Evolutionary conservation across 306 rosid genomes (phyloP).

Genomic region (Luffa acutangula): DNA sequence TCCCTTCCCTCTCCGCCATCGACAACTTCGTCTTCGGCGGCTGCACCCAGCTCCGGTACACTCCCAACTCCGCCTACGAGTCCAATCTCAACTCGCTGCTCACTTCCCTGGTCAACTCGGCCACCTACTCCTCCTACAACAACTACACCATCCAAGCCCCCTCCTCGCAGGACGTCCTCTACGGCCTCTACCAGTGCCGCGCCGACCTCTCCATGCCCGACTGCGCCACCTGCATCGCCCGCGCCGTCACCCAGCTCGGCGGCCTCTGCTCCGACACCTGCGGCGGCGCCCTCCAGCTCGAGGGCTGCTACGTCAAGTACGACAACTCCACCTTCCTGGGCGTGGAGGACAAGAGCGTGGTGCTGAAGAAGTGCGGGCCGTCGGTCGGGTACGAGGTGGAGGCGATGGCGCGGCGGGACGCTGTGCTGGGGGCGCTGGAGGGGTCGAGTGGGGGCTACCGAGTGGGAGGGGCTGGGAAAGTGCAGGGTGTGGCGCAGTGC

Average conservation of each 20-base stretch:
- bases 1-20: slow-evolving; percentile 20
- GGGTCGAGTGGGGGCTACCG: background rate
- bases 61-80: slow-evolving; percentile 50
- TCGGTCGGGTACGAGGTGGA: slow-evolving; percentile 26
- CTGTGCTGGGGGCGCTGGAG: background rate
- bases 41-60: slow-evolving; percentile 61
- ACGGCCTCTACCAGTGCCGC: slow-evolving; percentile 89
- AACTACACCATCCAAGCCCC: slow-evolving; percentile 60
- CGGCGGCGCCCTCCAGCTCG: slow-evolving; percentile 70
- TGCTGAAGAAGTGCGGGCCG: slow-evolving; percentile 70
- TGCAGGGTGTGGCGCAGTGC: slow-evolving; percentile 5
- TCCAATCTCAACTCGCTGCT: slow-evolving; percentile 79
- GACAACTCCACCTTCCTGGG: slow-evolving; percentile 64
- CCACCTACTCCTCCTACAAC: slow-evolving; percentile 80
- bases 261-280: slow-evolving; percentile 33
- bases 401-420: background rate
- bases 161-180: slow-evolving; percentile 27
- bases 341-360: slow-evolving; percentile 64
- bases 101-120: slow-evolving; percentile 74
- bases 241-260: slow-evolving; percentile 37
- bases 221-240: slow-evolving; percentile 60
- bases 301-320: slow-evolving; percentile 78
- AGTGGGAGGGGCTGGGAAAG: background rate
- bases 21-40: slow-evolving; percentile 72
- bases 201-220: slow-evolving; percentile 86